These are phyloP conservation scores for Penicillium pulvis DNA, from an alignment of 495 filamentous ascomycete species.

Conservation along the genomic window DNA sequence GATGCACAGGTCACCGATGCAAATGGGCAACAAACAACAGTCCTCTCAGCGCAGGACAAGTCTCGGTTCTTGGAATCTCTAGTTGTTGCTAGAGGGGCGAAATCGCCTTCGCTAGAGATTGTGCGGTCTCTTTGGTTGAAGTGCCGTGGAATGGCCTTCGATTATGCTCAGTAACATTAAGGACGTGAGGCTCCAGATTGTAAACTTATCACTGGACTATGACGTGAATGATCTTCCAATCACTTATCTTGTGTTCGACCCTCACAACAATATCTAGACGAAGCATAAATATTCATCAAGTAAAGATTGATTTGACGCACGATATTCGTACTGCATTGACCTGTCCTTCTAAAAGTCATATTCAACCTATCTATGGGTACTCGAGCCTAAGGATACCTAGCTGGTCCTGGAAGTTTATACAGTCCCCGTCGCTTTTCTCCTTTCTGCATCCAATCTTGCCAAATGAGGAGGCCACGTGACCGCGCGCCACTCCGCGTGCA, in stretches of 20 bases:
- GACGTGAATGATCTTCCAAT: no score
- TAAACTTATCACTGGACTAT: no score
- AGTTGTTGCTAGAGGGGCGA: constrained; percentile 58
- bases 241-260: no score
- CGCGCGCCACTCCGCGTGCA: background rate
- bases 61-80: constrained; percentile 42
- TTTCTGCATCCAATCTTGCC: background rate
- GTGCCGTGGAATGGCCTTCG: constrained; percentile 67
- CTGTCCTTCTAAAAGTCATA: no score
- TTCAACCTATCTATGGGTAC: no score
- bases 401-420: no score
- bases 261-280: no score
- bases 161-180: constrained; percentile 50
- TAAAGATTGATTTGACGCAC: no score
- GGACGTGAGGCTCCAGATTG: background rate
- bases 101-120: constrained; percentile 56
- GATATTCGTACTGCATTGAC: no score
- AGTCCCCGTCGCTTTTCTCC: no score
- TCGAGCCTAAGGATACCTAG: no score
- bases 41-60: constrained; percentile 34
- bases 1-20: constrained; percentile 32
- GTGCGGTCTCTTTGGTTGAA: constrained; percentile 70
- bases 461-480: background rate
- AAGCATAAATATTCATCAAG: no score
- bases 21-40: constrained; percentile 24